phyloP scores from a whole-genome alignment of 176 grass and related monocot species.

The Otatea glauca region DNA sequence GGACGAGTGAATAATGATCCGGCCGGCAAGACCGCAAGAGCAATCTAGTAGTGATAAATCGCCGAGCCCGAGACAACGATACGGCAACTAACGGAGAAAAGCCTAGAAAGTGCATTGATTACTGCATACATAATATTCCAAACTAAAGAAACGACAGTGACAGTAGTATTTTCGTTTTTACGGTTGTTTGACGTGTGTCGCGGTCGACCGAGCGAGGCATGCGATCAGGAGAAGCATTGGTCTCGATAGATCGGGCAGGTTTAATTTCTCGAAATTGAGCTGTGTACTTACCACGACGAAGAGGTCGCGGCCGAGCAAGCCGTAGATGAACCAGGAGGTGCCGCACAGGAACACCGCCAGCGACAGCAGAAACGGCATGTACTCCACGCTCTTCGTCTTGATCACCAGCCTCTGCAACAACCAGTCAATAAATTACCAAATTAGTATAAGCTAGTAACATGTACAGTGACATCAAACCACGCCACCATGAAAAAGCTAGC shows the following conservation, averaged over 20 bases:
- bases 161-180: background rate
- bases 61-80: no score
- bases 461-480: background rate
- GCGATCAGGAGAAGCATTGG: background rate
- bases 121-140: background rate
- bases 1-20: background rate
- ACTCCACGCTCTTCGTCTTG: slow-evolving; percentile 96
- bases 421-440: background rate
- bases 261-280: background rate
- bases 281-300: slow-evolving; percentile 64
- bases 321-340: slow-evolving; percentile 96
- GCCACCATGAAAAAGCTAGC: background rate
- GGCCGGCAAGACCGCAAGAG: no score
- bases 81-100: background rate
- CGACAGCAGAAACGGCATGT: slow-evolving; percentile 94
- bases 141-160: background rate
- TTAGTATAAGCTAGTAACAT: background rate
- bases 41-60: no score
- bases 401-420: slow-evolving; percentile 78
- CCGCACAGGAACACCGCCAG: slow-evolving; percentile 93
- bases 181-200: background rate
- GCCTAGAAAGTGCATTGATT: background rate
- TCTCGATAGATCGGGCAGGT: background rate
- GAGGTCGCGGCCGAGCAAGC: slow-evolving; percentile 78
- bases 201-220: background rate